Evolutionary conservation across 495 filamentous ascomycete genomes (phyloP).

Genomic region (Penicillium cinerascens): DNA sequence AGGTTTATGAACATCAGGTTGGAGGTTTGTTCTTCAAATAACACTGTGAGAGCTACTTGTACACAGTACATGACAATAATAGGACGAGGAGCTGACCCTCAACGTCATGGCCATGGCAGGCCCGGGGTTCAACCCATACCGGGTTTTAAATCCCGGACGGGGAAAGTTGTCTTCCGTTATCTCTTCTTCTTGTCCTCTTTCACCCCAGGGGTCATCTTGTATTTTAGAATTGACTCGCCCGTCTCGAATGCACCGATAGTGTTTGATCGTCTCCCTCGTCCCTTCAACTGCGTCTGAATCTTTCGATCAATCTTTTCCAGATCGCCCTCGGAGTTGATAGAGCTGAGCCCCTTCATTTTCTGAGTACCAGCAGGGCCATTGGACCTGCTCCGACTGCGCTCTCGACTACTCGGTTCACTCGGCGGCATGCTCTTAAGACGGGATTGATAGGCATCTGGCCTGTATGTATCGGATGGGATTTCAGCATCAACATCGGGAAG

Average conservation of each 20-base stretch:
- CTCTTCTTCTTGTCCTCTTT: constrained; percentile 17
- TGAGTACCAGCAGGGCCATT: constrained; percentile 46
- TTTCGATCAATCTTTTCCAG: constrained; percentile 75
- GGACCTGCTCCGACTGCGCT: constrained; percentile 61
- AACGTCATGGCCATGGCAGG: no score
- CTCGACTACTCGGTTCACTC: constrained; percentile 48
- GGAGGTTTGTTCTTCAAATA: no score
- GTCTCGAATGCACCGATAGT: constrained; percentile 17
- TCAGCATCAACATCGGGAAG: constrained; percentile 82
- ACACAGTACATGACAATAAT: no score
- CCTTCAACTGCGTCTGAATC: constrained; percentile 69
- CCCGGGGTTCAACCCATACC: no score
- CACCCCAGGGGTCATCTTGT: constrained; percentile 3
- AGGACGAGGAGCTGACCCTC: no score
- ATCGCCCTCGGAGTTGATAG: constrained; percentile 64
- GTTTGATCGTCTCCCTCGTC: constrained; percentile 53
- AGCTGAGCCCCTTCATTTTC: constrained; percentile 58
- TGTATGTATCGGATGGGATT: constrained; percentile 57
- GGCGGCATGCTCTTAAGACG: constrained; percentile 27
- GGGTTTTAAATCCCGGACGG: no score
- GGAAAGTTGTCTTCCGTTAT: no score
- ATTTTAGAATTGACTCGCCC: constrained; percentile 25
- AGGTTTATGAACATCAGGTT: no score
- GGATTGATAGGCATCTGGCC: constrained; percentile 34
- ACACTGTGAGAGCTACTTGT: no score